Evolutionary conservation across 2,329 filamentous ascomycete genomes (phyloP).

Genomic region (Eutypella sp.): DNA sequence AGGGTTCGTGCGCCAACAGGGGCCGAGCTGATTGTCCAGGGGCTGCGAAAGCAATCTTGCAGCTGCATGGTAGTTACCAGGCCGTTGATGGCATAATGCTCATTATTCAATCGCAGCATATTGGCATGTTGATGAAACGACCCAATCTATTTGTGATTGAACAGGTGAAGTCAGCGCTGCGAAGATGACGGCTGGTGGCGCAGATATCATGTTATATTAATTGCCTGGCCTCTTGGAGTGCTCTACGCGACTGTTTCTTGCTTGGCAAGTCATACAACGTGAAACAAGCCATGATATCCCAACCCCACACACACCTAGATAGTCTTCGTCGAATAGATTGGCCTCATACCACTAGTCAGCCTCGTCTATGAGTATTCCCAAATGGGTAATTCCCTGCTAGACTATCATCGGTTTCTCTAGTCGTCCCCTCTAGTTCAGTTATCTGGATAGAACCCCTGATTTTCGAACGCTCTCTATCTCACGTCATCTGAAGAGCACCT

Average conservation of each 20-base stretch:
- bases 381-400: too few relatives aligned
- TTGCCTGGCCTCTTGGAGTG: not conserved
- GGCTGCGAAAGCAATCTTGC: not conserved
- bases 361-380: too few relatives aligned
- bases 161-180: not conserved
- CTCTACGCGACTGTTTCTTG: not conserved
- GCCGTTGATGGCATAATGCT: not conserved
- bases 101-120: not conserved
- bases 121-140: not conserved
- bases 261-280: not conserved
- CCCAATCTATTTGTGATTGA: not conserved
- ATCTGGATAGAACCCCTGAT: too few relatives aligned
- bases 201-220: not conserved
- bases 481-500: too few relatives aligned
- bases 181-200: not conserved
- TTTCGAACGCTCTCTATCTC: too few relatives aligned
- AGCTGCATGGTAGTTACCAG: not conserved
- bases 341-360: too few relatives aligned
- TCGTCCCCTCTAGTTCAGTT: too few relatives aligned
- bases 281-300: not conserved
- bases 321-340: not conserved
- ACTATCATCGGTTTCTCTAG: too few relatives aligned
- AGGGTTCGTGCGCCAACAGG: not conserved
- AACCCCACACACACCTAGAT: not conserved
- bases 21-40: not conserved